phyloP scores from a whole-genome alignment of 2,329 filamentous ascomycete species.

The Sporothrix brasiliensis region DNA sequence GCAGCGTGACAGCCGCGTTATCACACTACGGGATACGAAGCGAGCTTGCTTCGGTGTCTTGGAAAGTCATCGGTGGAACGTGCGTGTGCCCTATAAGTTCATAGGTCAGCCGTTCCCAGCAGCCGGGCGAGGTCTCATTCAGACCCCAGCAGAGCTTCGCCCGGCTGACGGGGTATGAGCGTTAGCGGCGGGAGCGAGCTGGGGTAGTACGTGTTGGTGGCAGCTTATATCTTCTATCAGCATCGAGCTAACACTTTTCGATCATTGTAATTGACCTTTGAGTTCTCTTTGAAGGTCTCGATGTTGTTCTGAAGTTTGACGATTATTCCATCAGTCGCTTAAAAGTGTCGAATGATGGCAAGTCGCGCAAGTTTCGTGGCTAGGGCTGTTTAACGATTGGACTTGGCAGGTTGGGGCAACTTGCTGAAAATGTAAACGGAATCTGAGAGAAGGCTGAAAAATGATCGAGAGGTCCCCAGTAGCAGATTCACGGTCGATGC shows the following conservation, averaged over 20 bases:
- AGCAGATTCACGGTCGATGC: not conserved
- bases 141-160: not conserved
- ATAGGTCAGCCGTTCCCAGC: constrained; percentile 6
- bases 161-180: constrained; percentile 1
- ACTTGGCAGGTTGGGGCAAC: not conserved
- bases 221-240: not conserved
- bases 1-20: constrained; percentile 4
- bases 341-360: too few species aligned
- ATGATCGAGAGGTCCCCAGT: not conserved
- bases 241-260: not conserved
- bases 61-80: not conserved
- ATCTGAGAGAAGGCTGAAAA: constrained; percentile 13
- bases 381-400: too few species aligned
- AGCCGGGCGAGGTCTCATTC: not conserved
- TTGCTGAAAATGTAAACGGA: not conserved
- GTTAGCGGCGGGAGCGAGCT: not conserved
- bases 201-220: not conserved
- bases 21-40: not conserved
- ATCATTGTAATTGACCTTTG: not conserved
- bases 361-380: too few species aligned
- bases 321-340: not conserved
- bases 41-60: not conserved
- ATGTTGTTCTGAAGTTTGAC: not conserved
- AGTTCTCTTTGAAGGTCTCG: not conserved
- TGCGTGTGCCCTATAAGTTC: not conserved